Base-by-base conservation (phyloP, 192 early-diverging fungal species). In the Coemansia sp. region DNA sequence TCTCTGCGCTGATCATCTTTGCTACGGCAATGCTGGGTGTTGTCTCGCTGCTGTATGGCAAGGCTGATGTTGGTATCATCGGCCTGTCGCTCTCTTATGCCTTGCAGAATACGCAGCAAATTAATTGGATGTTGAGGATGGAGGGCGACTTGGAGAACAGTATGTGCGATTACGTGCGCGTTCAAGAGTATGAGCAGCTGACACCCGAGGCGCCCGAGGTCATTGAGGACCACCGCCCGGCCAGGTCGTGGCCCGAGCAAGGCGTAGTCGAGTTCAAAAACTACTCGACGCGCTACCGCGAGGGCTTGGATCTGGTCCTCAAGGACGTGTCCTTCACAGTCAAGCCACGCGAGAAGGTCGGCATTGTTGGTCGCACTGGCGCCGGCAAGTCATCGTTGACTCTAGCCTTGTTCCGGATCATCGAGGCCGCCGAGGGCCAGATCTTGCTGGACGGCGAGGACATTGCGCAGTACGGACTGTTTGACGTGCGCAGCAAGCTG, bases 71-170 rank as follows among this genome's bases (percentile, higher is more conserved):
- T 12, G 92, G 92, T 11, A 68, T 89, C 53, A 87, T 90, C 22
- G 91, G 89, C 8, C 45, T 90, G 35, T 75, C 86, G n/a, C 82
- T 92, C 6, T 87, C 86, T 4, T 94, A 93, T 62, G 82, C 93
- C 11, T 67, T 90, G 0, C 84, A 84, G 32, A 87, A 94, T 40
- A 94, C 95, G 6, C 89, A 94, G 68, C 88, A 92, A 38, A 68
- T 97, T 38, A 96, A 94, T 69, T 95, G 92, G 95, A 88, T 91
- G 79, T 89, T 97, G 17, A 86, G 94, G 22, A 89, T 91, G 64
- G 93, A 88, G 53, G 92, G 93, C 54, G 94, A 98, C 66, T 91
- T 98, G 46, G 94, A 95, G 56, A 85, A 83, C 36, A 79, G 87
- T 27, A 77, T 91, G 64, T 88, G 89, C 4, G 87, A 91, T 10